These are phyloP conservation scores for Butyriboletus loyo DNA, from an alignment of 768 basidiomycete genomes.

Conservation along the genomic window DNA sequence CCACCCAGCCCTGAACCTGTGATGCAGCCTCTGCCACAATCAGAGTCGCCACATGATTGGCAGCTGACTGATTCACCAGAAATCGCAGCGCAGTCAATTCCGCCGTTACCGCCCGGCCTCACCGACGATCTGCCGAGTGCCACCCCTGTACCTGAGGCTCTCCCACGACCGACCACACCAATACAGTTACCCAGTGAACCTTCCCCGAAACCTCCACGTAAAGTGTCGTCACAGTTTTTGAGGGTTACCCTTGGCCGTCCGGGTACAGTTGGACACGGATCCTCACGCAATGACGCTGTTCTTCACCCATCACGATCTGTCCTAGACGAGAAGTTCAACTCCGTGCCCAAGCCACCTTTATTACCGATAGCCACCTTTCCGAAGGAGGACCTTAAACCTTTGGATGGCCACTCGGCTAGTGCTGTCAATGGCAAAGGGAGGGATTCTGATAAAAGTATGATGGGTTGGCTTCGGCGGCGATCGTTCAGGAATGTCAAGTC, in stretches of 20 bases:
- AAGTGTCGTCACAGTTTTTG: conserved; percentile 14
- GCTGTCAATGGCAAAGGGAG: conserved; percentile 28
- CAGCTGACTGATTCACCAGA: conserved; percentile 26
- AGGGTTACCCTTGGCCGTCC: conserved; percentile 16
- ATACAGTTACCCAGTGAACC: conserved; percentile 13
- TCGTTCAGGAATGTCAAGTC: conserved; percentile 21
- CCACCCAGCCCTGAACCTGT: conserved; percentile 22
- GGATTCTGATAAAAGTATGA: conserved; percentile 42
- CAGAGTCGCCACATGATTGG: conserved; percentile 10
- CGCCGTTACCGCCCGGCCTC: conserved; percentile 39
- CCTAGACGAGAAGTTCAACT: conserved; percentile 24
- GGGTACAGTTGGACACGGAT: conserved; percentile 8
- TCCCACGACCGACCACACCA: conserved; percentile 18
- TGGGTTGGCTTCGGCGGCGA: conserved; percentile 30
- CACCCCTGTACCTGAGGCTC: conserved; percentile 11
- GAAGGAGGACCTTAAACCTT: conserved; percentile 21
- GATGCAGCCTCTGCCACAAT: conserved; percentile 11
- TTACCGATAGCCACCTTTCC: conserved; percentile 17
- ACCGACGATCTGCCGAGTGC: conserved; percentile 23
- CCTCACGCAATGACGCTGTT: conserved; percentile 16
- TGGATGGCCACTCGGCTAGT: conserved; percentile 31
- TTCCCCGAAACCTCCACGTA: conserved; percentile 25
- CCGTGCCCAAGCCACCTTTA: conserved; percentile 4
- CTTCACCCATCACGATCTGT: conserved; percentile 23
- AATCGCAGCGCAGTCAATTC: conserved; percentile 21